Percentiles rank a stretch among this genome's conserved stretches.
Conservation (phyloP, 2,329 filamentous ascomycete species). For the Botrytis cinerea region DNA sequence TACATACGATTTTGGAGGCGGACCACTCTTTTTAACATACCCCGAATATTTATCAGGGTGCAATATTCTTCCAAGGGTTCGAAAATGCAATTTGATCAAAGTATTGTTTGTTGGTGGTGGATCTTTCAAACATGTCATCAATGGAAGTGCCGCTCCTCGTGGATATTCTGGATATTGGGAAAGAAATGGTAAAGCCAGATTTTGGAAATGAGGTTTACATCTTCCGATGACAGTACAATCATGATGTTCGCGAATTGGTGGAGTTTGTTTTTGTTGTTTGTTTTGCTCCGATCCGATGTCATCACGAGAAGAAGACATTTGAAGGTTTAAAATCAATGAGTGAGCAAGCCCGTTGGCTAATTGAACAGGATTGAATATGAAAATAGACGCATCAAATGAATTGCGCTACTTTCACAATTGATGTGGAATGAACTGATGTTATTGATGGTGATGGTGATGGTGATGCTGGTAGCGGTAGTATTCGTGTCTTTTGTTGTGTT, state of each 20-base stretch:
- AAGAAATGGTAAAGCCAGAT: background rate
- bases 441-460: no score
- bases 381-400: no score
- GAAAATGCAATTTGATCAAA: background rate
- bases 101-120: background rate
- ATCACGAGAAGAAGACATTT: background rate
- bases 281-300: no score
- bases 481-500: no score
- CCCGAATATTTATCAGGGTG: background rate
- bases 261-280: background rate
- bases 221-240: background rate
- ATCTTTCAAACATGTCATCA: background rate
- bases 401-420: no score
- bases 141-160: background rate
- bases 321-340: no score
- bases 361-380: no score
- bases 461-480: no score
- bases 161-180: background rate
- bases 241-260: background rate
- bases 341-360: no score
- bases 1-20: slow-evolving; percentile 1
- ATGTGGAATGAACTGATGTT: no score
- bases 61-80: background rate
- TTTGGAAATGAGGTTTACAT: background rate
- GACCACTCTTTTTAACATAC: background rate